phyloP scores from a whole-genome alignment of 139 green algal genomes.

The Coccomyxa sp. region DNA sequence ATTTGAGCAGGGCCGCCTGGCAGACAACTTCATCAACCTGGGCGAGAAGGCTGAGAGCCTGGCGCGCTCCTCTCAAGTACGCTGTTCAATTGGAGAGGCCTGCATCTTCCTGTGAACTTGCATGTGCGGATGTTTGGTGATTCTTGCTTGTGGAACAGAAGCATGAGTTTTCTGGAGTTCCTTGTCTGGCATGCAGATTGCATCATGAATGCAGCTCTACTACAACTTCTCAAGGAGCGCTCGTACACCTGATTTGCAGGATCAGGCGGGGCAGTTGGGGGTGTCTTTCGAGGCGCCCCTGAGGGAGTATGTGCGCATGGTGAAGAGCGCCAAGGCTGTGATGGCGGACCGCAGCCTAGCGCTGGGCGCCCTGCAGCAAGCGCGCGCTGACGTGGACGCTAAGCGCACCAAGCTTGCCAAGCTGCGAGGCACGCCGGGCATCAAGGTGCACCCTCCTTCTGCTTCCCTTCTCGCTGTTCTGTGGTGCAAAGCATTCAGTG shows the following conservation, averaged over 20 bases:
- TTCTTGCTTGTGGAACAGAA: too few species aligned
- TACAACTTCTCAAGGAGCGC: too few species aligned
- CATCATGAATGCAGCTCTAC: too few species aligned
- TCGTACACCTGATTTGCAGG: conserved; percentile 11
- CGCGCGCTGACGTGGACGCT: conserved; percentile 55
- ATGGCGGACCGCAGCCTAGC: conserved; percentile 62
- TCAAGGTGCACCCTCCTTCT: conserved; percentile 32
- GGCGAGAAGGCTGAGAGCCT: conserved; percentile 19
- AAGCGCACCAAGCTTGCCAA: conserved; percentile 66
- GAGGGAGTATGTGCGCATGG: conserved; percentile 71
- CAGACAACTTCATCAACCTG: conserved; percentile 16
- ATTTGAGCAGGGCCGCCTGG: conserved; percentile 39
- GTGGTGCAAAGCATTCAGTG: too few species aligned
- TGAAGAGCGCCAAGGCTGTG: conserved; percentile 57
- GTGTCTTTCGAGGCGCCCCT: conserved; percentile 78
- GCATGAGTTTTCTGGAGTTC: too few species aligned
- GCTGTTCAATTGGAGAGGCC: too few species aligned
- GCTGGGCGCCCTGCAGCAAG: conserved; percentile 41
- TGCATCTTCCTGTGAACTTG: too few species aligned
- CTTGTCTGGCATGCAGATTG: too few species aligned
- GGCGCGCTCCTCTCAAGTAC: conserved; percentile 4
- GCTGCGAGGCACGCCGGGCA: conserved; percentile 70
- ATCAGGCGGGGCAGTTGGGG: conserved; percentile 25
- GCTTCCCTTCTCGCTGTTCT: not conserved
- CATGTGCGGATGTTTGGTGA: too few species aligned